Evolutionary conservation across 2,329 filamentous ascomycete species (phyloP), one percentile per base, ranked within the genome.

Genomic region (Xylariaceae sp.): DNA sequence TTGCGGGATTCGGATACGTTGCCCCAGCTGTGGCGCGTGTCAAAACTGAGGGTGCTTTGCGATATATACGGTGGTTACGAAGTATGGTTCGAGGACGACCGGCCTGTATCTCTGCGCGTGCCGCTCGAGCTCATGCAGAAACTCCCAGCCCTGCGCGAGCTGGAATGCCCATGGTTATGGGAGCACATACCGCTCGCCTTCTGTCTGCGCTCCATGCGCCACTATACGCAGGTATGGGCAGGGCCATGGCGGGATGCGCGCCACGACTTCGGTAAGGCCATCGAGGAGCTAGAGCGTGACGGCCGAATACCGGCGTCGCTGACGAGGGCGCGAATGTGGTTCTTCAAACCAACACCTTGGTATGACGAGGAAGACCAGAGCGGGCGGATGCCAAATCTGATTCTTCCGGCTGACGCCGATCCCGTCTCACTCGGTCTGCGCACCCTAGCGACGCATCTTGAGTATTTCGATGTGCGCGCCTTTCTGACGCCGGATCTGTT

Each of bases 131-230:
- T 57, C 39, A 18, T 39, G 6, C 9, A 37, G 4, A n/a, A 23
- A 15, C 56, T 57, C 56, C 57, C 39, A 41, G 18, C 30, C 23
- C 34, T 56, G 39, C 34, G 55, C 34, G 55, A 56, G 35, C 61
- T 66, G 39, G 57, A 64, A 17, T 65, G 57, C 60, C 63, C 64
- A 17, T 66, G 64, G 63, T 45, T 66, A 48, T 66, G 62, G 62
- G 65, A 64, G 62, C 58, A 53, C 53, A 18, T 63, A 44, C 65
- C 64, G 17, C 51, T 61, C 45, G 60, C 65, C 37, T 65, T 58
- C 37, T 55, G 49, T 47, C 55, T 53, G 3, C 61, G 51, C 15
- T 54, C 59, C 35, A 11, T 65, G 39, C 60, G 61, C 53, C 56
- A 53, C 58, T 55, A 60, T 51, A 30, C 59, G 48, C 60, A 47